Evolutionary conservation across 306 rosid genomes (phyloP).

Genomic region (Biancaea sappan): DNA sequence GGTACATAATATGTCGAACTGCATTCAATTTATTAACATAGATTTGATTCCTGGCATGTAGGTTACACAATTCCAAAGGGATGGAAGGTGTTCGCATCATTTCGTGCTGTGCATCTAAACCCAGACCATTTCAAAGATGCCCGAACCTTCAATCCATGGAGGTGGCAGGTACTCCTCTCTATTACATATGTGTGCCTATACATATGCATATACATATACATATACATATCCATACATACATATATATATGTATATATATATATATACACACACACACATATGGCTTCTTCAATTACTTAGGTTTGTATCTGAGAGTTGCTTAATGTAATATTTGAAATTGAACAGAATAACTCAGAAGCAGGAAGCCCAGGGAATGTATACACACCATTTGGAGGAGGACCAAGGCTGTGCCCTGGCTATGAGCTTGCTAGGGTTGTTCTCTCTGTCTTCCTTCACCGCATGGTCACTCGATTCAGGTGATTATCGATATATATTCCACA

Average conservation of each 20-base stretch:
- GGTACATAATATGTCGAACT: neutral
- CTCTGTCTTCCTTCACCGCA: constrained; percentile 87
- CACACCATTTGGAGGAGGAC: constrained; percentile 95
- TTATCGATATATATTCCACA: neutral
- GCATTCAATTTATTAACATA: neutral
- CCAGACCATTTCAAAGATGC: constrained; percentile 86
- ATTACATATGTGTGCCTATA: too few species aligned
- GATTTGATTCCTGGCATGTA: constrained; percentile 20
- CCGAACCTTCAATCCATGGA: constrained; percentile 92
- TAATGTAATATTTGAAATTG: constrained; percentile 4
- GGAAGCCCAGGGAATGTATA: constrained; percentile 51
- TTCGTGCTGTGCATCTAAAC: constrained; percentile 87
- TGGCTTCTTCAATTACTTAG: neutral
- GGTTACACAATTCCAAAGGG: constrained; percentile 95
- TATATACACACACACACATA: too few species aligned
- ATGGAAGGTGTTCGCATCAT: constrained; percentile 90
- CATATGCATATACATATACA: too few species aligned
- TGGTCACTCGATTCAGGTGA: constrained; percentile 80
- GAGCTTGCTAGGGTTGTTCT: constrained; percentile 94
- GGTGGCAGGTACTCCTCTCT: constrained; percentile 71
- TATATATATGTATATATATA: too few species aligned
- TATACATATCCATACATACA: too few species aligned
- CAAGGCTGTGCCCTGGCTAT: constrained; percentile 85
- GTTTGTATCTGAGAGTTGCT: constrained; percentile 15
- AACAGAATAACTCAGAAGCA: constrained; percentile 59